A percentile compares a stretch with the other conserved stretches of the same genome.
These are phyloP conservation scores for Quercus lobata DNA, from an alignment of 331 rosid species.

Conservation along the genomic window DNA sequence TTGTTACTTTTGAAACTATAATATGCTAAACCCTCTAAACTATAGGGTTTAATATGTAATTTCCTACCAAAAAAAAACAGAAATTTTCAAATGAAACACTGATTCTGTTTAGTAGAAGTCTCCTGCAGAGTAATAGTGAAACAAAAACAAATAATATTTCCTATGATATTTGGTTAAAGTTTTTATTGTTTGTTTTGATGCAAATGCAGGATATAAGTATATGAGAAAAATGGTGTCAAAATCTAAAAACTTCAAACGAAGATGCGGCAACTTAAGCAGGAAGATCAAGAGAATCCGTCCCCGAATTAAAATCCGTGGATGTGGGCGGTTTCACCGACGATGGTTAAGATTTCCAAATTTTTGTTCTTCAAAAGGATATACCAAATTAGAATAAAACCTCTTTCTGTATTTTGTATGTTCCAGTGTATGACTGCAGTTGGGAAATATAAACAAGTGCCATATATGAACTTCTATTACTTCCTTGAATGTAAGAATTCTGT, in stretches of 20 bases:
- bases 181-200: slow-evolving; percentile 9
- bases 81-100: neutral
- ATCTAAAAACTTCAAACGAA: slow-evolving; percentile 40
- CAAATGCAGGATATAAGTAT: slow-evolving; percentile 45
- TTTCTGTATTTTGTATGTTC: neutral
- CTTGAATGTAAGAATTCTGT: neutral
- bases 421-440: neutral
- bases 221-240: slow-evolving; percentile 46
- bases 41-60: no score
- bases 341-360: slow-evolving; percentile 72
- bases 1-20: no score
- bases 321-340: slow-evolving; percentile 58
- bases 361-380: slow-evolving; percentile 48
- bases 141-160: neutral
- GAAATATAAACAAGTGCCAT: slow-evolving; percentile 1
- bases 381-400: slow-evolving; percentile 44
- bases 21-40: no score
- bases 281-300: slow-evolving; percentile 54
- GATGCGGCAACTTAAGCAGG: slow-evolving; percentile 49
- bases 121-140: neutral
- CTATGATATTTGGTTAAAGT: neutral
- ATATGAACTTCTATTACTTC: neutral
- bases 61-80: neutral
- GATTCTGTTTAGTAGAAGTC: neutral
- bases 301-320: slow-evolving; percentile 63